A percentile compares a stretch with the other conserved stretches of the same genome.
Evolutionary conservation across 495 filamentous ascomycete genomes (phyloP).

Genomic region (Podospora pseudocomata): DNA sequence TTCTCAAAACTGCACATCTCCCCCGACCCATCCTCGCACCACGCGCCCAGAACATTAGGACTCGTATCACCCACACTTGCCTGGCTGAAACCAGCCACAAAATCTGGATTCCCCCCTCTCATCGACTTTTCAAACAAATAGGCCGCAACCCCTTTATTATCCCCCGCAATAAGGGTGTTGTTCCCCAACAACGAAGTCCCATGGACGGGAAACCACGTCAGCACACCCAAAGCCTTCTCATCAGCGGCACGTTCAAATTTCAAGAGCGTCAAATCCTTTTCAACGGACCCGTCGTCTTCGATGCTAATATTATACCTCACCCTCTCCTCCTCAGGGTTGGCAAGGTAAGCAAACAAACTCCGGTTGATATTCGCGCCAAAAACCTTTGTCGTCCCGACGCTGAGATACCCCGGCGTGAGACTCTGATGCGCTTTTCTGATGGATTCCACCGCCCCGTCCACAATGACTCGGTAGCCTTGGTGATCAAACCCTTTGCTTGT

Average conservation of each 20-base stretch:
- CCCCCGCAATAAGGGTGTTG: constrained; percentile 86
- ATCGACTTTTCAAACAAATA: constrained; percentile 77
- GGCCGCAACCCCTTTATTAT: constrained; percentile 95
- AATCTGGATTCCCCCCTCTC: constrained; percentile 49
- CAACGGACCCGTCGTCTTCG: constrained; percentile 65
- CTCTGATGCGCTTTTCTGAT: constrained; percentile 79
- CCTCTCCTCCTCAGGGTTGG: constrained; percentile 79
- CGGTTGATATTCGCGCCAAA: constrained; percentile 85
- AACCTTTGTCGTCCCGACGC: constrained; percentile 68
- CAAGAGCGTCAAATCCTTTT: constrained; percentile 81
- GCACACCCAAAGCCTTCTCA: constrained; percentile 67
- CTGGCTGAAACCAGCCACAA: constrained; percentile 92
- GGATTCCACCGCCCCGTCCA: constrained; percentile 78
- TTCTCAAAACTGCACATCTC: constrained; percentile 67
- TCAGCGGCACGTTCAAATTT: constrained; percentile 72
- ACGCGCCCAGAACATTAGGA: constrained; percentile 82
- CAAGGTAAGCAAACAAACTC: constrained; percentile 85
- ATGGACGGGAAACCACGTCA: constrained; percentile 94
- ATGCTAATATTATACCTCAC: constrained; percentile 59
- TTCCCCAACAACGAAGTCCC: constrained; percentile 90
- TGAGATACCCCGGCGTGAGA: constrained; percentile 66
- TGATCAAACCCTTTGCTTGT: constrained; percentile 85
- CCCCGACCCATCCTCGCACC: constrained; percentile 75
- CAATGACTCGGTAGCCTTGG: constrained; percentile 85
- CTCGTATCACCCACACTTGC: constrained; percentile 90